Conservation (phyloP, 805 yeast genomes). For the Candida gorgasii region DNA sequence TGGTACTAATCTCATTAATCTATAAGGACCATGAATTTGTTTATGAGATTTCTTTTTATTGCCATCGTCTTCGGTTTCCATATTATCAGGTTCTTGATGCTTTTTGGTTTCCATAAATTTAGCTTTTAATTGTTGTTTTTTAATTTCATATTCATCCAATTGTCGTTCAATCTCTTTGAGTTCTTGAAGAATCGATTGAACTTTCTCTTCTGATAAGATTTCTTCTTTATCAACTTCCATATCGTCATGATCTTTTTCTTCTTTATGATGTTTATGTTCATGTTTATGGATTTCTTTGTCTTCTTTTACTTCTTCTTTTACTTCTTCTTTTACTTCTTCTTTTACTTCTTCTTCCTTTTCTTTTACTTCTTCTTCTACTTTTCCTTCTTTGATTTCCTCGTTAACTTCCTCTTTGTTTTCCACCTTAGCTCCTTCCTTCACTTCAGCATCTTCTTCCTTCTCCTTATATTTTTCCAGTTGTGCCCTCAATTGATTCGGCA, state of each 20-base stretch:
- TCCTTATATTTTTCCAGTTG: neutral
- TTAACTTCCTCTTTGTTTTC: neutral
- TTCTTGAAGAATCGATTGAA: slow-evolving; percentile 32
- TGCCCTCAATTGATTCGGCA: slow-evolving; percentile 9
- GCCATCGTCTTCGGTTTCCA: slow-evolving; percentile 17
- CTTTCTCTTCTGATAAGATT: slow-evolving; percentile 32
- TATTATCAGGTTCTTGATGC: slow-evolving; percentile 12
- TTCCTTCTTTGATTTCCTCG: neutral
- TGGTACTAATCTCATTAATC: slow-evolving; percentile 77
- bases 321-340: slow-evolving; percentile 22
- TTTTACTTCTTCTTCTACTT: slow-evolving; percentile 6
- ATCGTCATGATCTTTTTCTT: slow-evolving; percentile 1
- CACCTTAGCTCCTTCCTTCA: neutral
- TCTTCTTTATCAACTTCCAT: slow-evolving; percentile 22
- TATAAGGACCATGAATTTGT: slow-evolving; percentile 79
- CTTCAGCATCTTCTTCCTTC: neutral
- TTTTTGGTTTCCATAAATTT: slow-evolving; percentile 24
- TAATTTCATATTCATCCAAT: slow-evolving; percentile 37
- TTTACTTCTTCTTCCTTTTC: neutral
- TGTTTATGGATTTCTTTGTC: neutral
- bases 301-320: slow-evolving; percentile 32
- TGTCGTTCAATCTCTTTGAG: slow-evolving; percentile 37
- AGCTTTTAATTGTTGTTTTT: slow-evolving; percentile 36
- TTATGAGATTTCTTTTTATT: slow-evolving; percentile 42
- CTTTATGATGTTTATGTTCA: neutral